Evolutionary conservation across 2,329 filamentous ascomycete species (phyloP).

Genomic region (Nothophoma quercina): DNA sequence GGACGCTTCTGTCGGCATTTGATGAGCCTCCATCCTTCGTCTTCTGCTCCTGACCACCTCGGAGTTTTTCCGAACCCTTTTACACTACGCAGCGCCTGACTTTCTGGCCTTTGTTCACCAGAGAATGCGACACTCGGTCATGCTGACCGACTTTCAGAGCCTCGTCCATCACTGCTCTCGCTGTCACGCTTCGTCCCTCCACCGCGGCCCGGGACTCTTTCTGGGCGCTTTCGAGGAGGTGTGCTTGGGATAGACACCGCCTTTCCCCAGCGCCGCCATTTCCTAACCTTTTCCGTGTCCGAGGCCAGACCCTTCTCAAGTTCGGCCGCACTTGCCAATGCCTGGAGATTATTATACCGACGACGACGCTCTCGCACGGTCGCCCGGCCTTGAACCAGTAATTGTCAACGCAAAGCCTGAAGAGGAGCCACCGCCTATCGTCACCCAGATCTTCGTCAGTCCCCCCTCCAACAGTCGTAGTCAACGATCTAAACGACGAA

Average conservation of each 20-base stretch:
- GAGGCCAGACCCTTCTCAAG: conserved; percentile 20
- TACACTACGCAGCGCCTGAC: conserved; percentile 7
- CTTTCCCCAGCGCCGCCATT: background rate
- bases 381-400: conserved; percentile 52
- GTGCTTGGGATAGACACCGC: conserved; percentile 29
- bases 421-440: conserved; percentile 57
- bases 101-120: conserved; percentile 5
- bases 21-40: conserved; percentile 14
- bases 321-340: conserved; percentile 38
- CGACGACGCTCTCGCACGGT: conserved; percentile 56
- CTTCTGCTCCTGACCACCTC: conserved; percentile 13
- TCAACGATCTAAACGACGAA: conserved; percentile 58
- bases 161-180: conserved; percentile 29
- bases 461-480: conserved; percentile 56
- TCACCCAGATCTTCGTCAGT: conserved; percentile 47
- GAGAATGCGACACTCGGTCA: conserved; percentile 31
- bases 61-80: conserved; percentile 17
- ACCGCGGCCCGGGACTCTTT: conserved; percentile 25
- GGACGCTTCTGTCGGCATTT: conserved; percentile 22
- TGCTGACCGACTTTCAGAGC: conserved; percentile 40
- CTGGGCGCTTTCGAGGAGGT: conserved; percentile 30
- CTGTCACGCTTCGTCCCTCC: conserved; percentile 29
- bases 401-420: conserved; percentile 58
- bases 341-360: conserved; percentile 57
- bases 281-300: background rate